A percentile compares a stretch with the other conserved stretches of the same genome.
phyloP scores from a whole-genome alignment of 306 rosid species.

The Gastrolobium villosum region DNA sequence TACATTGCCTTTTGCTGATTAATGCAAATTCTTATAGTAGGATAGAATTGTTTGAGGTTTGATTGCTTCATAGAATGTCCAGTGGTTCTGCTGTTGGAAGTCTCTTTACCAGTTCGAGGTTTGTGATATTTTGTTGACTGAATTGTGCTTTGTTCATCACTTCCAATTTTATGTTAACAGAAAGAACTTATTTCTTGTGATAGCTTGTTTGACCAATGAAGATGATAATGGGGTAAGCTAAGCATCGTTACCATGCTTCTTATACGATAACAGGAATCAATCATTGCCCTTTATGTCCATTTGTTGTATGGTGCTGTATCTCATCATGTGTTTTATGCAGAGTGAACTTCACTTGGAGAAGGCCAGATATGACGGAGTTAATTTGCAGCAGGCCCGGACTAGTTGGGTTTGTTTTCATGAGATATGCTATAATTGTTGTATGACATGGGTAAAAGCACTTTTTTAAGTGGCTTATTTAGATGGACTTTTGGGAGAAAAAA shows the following conservation, averaged over 20 bases:
- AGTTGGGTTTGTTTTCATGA: conserved; percentile 19
- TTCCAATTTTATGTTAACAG: conserved; percentile 25
- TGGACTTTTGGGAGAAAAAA: too few species aligned
- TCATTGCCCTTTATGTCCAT: conserved; percentile 10
- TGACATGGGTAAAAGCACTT: background rate
- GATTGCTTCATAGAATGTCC: conserved; percentile 27
- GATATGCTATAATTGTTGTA: background rate
- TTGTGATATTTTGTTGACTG: conserved; percentile 32
- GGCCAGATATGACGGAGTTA: conserved; percentile 3
- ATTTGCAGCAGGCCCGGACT: conserved; percentile 8
- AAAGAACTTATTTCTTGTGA: conserved; percentile 3
- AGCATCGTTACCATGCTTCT: conserved; percentile 11
- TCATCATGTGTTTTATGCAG: conserved; percentile 36
- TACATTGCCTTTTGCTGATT: conserved; percentile 36
- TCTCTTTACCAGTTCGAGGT: conserved; percentile 13
- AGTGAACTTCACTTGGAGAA: conserved; percentile 16
- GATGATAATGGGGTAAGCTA: conserved; percentile 25
- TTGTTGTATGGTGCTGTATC: conserved; percentile 15
- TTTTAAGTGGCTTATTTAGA: too few species aligned
- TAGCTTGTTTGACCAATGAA: conserved; percentile 10
- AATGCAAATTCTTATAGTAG: conserved; percentile 32
- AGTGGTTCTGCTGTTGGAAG: conserved; percentile 21
- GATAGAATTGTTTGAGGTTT: conserved; percentile 34
- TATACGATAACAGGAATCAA: conserved; percentile 15
- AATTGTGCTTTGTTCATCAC: conserved; percentile 34